Evolutionary conservation across 495 filamentous ascomycete species (phyloP).

Genomic region (Elaphomyces granulatus): DNA sequence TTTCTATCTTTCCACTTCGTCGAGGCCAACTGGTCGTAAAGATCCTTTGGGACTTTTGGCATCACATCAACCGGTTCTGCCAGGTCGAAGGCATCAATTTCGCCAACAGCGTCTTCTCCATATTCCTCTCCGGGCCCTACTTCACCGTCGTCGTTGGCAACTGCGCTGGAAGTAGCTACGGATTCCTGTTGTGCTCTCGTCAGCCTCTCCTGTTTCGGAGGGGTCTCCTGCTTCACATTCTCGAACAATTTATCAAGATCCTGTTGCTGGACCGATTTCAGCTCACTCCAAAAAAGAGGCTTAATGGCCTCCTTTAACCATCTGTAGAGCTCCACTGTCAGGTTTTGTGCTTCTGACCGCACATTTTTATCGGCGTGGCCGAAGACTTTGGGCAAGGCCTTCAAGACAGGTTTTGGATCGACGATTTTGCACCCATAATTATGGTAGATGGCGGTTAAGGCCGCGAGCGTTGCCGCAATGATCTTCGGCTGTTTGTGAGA

Average conservation of each 20-base stretch:
- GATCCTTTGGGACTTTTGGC: constrained; percentile 67
- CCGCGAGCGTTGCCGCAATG: constrained; percentile 67
- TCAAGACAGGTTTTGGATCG: constrained; percentile 91
- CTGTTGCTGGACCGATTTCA: constrained; percentile 90
- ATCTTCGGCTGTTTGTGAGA: constrained; percentile 92
- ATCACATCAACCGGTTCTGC: constrained; percentile 81
- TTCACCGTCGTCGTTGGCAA: constrained; percentile 35
- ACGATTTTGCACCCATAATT: constrained; percentile 92
- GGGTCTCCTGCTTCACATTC: constrained; percentile 70
- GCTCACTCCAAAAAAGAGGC: constrained; percentile 87
- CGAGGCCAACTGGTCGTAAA: constrained; percentile 67
- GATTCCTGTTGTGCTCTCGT: constrained; percentile 79
- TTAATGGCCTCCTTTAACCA: constrained; percentile 99
- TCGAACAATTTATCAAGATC: constrained; percentile 94
- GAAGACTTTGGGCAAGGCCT: constrained; percentile 78
- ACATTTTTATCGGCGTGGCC: constrained; percentile 98
- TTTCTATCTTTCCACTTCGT: constrained; percentile 98
- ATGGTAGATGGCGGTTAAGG: constrained; percentile 72
- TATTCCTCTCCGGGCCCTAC: constrained; percentile 44
- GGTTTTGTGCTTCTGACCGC: constrained; percentile 78
- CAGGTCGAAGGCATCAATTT: constrained; percentile 74
- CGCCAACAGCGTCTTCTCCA: constrained; percentile 54
- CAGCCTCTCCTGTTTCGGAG: constrained; percentile 83
- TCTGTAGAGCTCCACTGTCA: constrained; percentile 89
- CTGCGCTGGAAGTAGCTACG: constrained; percentile 48